These are phyloP conservation scores for Geranium rotundifolium DNA, from an alignment of 345 rosid species.

Conservation along the genomic window DNA sequence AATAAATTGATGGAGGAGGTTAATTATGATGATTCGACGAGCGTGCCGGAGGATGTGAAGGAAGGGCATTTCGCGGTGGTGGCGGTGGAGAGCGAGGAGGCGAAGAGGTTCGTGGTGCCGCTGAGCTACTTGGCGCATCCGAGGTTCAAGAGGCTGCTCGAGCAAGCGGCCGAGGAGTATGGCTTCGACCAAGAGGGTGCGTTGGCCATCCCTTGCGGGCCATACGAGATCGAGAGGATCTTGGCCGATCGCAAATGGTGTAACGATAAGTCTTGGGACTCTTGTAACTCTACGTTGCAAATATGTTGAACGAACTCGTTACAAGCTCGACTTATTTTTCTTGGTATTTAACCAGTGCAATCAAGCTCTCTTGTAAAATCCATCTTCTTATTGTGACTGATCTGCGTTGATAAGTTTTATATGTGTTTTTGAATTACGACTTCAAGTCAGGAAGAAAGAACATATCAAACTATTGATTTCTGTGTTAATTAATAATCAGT, in stretches of 20 bases:
- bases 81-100: conserved; percentile 37
- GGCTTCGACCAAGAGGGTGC: conserved; percentile 35
- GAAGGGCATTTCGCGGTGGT: conserved; percentile 63
- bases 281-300: not conserved
- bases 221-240: conserved; percentile 28
- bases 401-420: too few species aligned
- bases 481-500: too few species aligned
- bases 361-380: too few species aligned
- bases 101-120: conserved; percentile 44
- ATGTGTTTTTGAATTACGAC: too few species aligned
- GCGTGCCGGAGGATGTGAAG: conserved; percentile 57
- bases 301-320: too few species aligned
- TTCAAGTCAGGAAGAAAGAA: too few species aligned
- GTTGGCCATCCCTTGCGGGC: conserved; percentile 32
- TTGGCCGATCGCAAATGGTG: conserved; percentile 12
- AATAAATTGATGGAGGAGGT: not conserved
- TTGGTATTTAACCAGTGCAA: too few species aligned
- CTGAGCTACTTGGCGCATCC: conserved; percentile 40
- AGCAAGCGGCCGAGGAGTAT: conserved; percentile 42
- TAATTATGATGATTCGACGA: not conserved
- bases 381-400: too few species aligned
- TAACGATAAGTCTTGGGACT: not conserved
- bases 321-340: too few species aligned
- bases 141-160: conserved; percentile 27
- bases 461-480: too few species aligned